Conservation (phyloP, 495 filamentous ascomycete genomes). For the Aspergillus kassunensis region DNA sequence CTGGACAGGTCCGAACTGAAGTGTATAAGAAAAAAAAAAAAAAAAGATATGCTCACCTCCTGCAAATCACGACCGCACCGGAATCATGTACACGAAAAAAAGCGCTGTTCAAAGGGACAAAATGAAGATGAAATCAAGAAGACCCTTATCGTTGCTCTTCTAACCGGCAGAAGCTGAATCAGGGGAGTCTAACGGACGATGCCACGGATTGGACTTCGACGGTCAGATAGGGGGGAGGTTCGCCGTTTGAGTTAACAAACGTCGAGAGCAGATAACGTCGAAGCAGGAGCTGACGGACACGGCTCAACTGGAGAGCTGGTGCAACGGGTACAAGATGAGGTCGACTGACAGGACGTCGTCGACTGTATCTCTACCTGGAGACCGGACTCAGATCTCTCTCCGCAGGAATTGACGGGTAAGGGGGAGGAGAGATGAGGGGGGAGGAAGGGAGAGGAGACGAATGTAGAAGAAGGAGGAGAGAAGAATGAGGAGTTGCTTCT, state of each 20-base stretch:
- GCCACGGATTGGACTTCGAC: conserved; percentile 36
- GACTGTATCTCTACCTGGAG: conserved; percentile 26
- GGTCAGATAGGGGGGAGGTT: conserved; percentile 27
- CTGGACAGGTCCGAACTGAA: conserved; percentile 9
- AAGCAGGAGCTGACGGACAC: conserved; percentile 41
- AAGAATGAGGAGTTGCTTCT: conserved; percentile 38
- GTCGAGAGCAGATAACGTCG: conserved; percentile 37
- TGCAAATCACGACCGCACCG: conserved; percentile 29
- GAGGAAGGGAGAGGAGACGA: conserved; percentile 43
- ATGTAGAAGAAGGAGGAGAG: conserved; percentile 50
- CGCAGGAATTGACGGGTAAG: conserved; percentile 47
- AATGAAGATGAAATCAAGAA: conserved; percentile 24
- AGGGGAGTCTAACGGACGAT: conserved; percentile 37
- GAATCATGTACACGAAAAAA: conserved; percentile 27
- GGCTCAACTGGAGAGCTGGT: conserved; percentile 44
- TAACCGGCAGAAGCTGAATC: conserved; percentile 46
- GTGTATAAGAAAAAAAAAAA: conserved; percentile 13
- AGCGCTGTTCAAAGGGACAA: conserved; percentile 13
- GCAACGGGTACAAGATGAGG: conserved; percentile 24
- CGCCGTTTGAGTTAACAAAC: conserved; percentile 51
- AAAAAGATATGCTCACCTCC: conserved; percentile 24
- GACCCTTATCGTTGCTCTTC: conserved; percentile 41
- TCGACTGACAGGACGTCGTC: conserved; percentile 36
- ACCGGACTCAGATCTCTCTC: conserved; percentile 45
- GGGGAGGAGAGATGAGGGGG: conserved; percentile 48